Evolutionary conservation across 495 filamentous ascomycete species (phyloP).

Genomic region (Penicillium antarcticum): DNA sequence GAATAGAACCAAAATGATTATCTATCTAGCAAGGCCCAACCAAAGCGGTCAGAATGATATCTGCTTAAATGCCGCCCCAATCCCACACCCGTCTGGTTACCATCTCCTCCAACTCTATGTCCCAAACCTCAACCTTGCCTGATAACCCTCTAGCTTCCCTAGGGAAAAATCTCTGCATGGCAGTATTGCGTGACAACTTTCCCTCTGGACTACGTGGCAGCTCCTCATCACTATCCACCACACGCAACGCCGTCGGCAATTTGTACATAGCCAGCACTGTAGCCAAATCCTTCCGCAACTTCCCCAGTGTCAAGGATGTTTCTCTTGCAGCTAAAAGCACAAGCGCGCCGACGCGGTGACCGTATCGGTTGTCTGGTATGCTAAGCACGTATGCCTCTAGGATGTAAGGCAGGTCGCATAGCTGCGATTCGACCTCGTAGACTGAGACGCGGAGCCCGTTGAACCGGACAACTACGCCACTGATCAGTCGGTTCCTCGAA

Average conservation of each 20-base stretch:
- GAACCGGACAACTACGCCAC: slow-evolving; percentile 30
- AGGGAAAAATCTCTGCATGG: neutral
- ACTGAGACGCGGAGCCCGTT: slow-evolving; percentile 43
- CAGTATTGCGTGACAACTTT: neutral
- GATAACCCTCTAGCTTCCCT: neutral
- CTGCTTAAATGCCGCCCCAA: no score
- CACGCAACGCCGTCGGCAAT: slow-evolving; percentile 32
- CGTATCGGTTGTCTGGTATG: slow-evolving; percentile 36
- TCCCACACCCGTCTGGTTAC: neutral
- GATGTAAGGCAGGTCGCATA: slow-evolving; percentile 32
- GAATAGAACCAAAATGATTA: no score
- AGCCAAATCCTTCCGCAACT: slow-evolving; percentile 28
- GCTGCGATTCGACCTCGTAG: slow-evolving; percentile 38
- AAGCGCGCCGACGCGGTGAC: slow-evolving; percentile 33
- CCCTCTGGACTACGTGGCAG: neutral
- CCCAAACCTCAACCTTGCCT: neutral
- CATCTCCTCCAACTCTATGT: neutral
- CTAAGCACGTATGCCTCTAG: slow-evolving; percentile 41
- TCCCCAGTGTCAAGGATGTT: slow-evolving; percentile 20
- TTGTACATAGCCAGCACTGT: slow-evolving; percentile 32
- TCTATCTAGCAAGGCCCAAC: no score
- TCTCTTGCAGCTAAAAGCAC: slow-evolving; percentile 6
- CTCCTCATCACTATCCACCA: slow-evolving; percentile 13
- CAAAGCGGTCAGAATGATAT: no score
- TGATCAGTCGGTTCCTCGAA: no score